A percentile compares a stretch with the other conserved stretches of the same genome.
Conservation (phyloP, 2,329 filamentous ascomycete genomes). For the Thielaviopsis musarum region DNA sequence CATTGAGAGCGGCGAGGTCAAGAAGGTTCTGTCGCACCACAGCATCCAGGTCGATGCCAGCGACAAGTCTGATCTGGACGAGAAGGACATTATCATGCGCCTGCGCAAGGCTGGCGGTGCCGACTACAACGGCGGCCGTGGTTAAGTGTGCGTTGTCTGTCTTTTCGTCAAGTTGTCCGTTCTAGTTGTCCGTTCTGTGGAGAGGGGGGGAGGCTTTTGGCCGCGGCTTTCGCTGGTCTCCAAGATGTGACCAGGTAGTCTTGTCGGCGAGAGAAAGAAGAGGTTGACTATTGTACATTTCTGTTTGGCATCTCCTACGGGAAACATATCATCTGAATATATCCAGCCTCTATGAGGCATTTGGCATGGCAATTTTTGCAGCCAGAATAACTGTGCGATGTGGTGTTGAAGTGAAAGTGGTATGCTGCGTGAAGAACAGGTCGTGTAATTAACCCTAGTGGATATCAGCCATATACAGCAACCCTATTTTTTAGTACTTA, state of each 20-base stretch:
- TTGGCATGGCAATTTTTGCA: background rate
- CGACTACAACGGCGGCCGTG: constrained; percentile 52
- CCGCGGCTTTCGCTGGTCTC: background rate
- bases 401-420: background rate
- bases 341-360: background rate
- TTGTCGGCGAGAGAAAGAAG: background rate
- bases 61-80: constrained; percentile 42
- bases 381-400: background rate
- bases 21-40: constrained; percentile 45
- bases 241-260: background rate
- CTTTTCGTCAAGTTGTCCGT: background rate
- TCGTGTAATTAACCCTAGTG: background rate
- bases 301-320: constrained; percentile 1
- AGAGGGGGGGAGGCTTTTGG: background rate
- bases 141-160: constrained; percentile 18
- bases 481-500: background rate
- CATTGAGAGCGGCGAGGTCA: constrained; percentile 50
- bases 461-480: background rate
- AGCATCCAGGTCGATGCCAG: constrained; percentile 47
- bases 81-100: constrained; percentile 41
- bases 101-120: constrained; percentile 51
- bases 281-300: constrained; percentile 1
- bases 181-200: background rate
- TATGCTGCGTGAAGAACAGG: background rate
- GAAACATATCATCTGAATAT: constrained; percentile 5